Conservation (phyloP, 495 filamentous ascomycete species). For the Penicillium canariense region DNA sequence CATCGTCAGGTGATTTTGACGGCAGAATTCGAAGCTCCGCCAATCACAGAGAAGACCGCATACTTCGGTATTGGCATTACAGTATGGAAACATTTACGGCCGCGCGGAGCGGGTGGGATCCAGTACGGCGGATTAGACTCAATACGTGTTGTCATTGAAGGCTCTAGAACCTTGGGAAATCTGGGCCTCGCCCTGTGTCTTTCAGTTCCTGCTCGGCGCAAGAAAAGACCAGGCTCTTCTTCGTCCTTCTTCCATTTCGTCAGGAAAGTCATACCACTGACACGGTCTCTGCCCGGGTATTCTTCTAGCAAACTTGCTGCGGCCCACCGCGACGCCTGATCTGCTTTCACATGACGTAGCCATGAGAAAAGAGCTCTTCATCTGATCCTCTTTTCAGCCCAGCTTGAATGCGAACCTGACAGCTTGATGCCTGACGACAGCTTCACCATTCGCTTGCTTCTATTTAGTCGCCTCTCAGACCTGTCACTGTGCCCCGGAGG, state of each 20-base stretch:
- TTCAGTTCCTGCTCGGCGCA: not conserved
- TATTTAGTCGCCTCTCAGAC: not conserved
- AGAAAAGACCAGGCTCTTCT: not conserved
- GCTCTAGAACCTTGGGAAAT: not conserved
- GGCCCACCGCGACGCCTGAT: conserved; percentile 8
- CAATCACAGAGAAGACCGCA: conserved; percentile 10
- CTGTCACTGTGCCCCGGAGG: not conserved
- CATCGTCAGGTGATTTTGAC: conserved; percentile 15
- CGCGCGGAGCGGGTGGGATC: not conserved
- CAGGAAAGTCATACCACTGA: not conserved
- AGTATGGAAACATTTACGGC: conserved; percentile 5
- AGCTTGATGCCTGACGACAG: conserved; percentile 8
- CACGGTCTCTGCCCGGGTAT: not conserved
- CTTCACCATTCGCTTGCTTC: not conserved
- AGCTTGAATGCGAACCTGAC: not conserved
- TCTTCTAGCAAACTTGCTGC: conserved; percentile 7
- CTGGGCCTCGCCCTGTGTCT: conserved; percentile 2
- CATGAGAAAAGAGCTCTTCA: conserved; percentile 33
- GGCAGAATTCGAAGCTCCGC: conserved; percentile 18
- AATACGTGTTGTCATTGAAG: conserved; percentile 6
- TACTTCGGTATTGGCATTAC: conserved; percentile 20
- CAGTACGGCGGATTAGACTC: conserved; percentile 12
- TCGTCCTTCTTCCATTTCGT: not conserved
- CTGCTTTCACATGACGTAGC: conserved; percentile 42
- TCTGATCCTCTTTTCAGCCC: conserved; percentile 26